Evolutionary conservation across 148 eudicot genomes (phyloP), one percentile per base, ranked within the genome.

Genomic region (Hydrangea macrophylla): DNA sequence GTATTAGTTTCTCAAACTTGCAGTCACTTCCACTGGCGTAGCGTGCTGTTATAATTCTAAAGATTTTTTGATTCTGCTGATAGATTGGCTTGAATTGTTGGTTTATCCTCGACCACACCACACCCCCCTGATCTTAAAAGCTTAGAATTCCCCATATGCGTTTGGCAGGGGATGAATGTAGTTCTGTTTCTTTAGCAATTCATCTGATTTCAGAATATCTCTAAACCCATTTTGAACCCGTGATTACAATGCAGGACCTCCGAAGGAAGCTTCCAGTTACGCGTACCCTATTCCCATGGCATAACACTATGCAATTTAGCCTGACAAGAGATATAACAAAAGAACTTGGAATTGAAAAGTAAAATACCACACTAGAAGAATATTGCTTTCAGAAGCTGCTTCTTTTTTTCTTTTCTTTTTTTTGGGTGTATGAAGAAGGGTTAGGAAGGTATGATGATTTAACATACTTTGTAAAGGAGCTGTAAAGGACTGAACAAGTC

Each of bases 231-330:
- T 39, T 30, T 28, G 33, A 9, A 42, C 51, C 24, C 65, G 55
- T 37, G 26, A 58, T 75, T 60, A 30, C 35, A 50, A 57, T 82
- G 55, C 85, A 87, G 96, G 97, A 92, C 70, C 86, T 92, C 55
- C 87, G 97, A 57, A 79, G 96, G 72, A 92, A 89, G 86, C 90
- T 92, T 64, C 97, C 97, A 50, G 92, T 89, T 62, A 92, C 97
- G 26, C 89, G 97, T 26, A 92, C 97, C 60, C 68, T 92, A 68
- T 89, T 92, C 65, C 97, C 97, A 0, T 92, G 97, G 97, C 96
- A 92, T 58, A 85, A 85, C 81, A 89, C 96, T 54, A 50, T 76
- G 75, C 96, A 89, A 62, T 86, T 92, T 76, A 89, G 88, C 90
- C 72, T 35, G 39, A 35, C 39, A 35, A 35, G 39, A 35, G 39